These are phyloP conservation scores for Pulveroboletus sp. DNA, from an alignment of 768 basidiomycete genomes.

Conservation along the genomic window DNA sequence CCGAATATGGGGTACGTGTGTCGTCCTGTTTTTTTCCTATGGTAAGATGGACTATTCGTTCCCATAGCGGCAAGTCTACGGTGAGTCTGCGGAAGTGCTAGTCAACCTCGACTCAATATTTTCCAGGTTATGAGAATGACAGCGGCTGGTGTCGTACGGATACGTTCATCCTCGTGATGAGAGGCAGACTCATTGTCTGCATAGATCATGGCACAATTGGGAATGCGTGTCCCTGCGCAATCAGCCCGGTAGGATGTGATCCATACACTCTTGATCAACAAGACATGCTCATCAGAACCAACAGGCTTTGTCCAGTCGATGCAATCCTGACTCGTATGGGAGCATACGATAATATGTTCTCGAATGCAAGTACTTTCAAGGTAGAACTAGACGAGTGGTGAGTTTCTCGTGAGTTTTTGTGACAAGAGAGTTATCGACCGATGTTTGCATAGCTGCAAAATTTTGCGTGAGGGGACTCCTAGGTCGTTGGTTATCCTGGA, in stretches of 20 bases:
- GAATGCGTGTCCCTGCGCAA: conserved; percentile 89
- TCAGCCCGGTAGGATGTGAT: conserved; percentile 56
- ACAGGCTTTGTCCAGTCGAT: conserved; percentile 83
- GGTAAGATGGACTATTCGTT: background rate
- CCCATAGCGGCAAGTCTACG: conserved; percentile 68
- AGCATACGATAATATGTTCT: conserved; percentile 97
- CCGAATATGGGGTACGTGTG: conserved; percentile 81
- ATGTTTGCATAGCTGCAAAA: conserved; percentile 67
- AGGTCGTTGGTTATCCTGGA: conserved; percentile 93
- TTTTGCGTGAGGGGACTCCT: conserved; percentile 89
- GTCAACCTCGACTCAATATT: background rate
- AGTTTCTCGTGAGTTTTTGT: conserved; percentile 1
- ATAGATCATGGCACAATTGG: conserved; percentile 89
- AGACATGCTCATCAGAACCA: conserved; percentile 5
- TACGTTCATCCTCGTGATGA: background rate
- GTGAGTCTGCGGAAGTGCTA: conserved; percentile 30
- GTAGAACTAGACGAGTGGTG: conserved; percentile 98
- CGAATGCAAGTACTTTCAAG: conserved; percentile 93
- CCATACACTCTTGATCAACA: background rate
- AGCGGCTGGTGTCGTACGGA: conserved; percentile 77
- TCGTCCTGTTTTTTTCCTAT: background rate
- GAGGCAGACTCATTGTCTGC: conserved; percentile 3
- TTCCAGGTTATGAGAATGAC: conserved; percentile 88
- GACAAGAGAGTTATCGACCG: background rate
- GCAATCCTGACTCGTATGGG: conserved; percentile 96